Evolutionary conservation across 2,329 filamentous ascomycete genomes (phyloP), one percentile per base, ranked within the genome.

Genomic region (Penicillium sp.): DNA sequence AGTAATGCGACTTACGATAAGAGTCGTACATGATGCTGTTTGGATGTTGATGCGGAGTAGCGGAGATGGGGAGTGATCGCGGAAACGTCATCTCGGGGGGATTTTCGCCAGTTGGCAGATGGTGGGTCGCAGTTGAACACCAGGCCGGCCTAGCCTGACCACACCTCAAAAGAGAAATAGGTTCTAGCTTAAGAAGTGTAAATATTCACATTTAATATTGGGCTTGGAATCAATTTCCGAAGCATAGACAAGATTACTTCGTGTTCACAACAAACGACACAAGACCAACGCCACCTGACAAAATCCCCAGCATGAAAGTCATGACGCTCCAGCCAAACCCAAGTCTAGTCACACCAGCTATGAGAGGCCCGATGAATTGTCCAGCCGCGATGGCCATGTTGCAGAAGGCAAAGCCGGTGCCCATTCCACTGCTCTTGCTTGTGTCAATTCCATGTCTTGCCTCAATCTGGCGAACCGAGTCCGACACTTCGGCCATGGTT

Each of bases 21-120:
- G 75, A 75, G 58, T 78, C 75, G 55, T 77, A 77, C 76, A 78
- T 78, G 46, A 22, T 43, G 41, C 16, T 22, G 39, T 47, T 10
- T 8, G 40, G 29, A 27, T 34, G 32, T 39, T 38, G 42, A 43
- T 45, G 54, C 41, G 51, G 51, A 53, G 50, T 49, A 44, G 50
- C 50, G 45, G 50, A 53, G 51, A 42, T 42, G 32, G 32, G 21
- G 45, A 21, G 31, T 10, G 43, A 13, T 21, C 22, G 32, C 45
- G 16, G 21, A 24, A 36, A 46, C 32, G 44, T 46, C 45, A 39
- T 46, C 38, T 10, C 32, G 10, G 32, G 6, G 27, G 8, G 21
- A 34, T 14, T 2, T 40, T 40, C n/a, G 18, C 38, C 38, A 40
- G 38, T 40, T 40, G 38, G 38, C 38, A 4, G 34, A n/a, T 4